Evolutionary conservation across 2,329 filamentous ascomycete genomes (phyloP), one percentile per base, ranked within the genome.

Genomic region (Diplocarpon rosae): DNA sequence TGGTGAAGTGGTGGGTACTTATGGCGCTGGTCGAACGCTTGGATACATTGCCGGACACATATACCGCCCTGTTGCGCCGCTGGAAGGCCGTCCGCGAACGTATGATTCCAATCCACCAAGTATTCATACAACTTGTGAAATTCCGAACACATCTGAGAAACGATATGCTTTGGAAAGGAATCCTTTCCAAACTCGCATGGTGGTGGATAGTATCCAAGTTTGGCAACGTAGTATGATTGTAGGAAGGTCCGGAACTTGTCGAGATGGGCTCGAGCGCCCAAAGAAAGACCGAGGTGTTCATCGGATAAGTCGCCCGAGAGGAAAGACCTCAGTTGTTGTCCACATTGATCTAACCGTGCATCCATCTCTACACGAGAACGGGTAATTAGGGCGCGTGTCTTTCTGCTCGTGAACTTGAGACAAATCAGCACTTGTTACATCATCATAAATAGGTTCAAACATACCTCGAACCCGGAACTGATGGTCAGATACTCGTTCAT

Each of bases 121-220:
- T 82, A 79, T 28, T 80, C 70, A 60, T 88, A 87, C 0, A 90
- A 65, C 2, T 72, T 76, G 40, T 77, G 71, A 52, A 92, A 88
- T 52, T 90, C 85, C 29, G 70, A 65, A 33, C 74, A 72, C 75
- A 90, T 81, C 3, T 68, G 66, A 28, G 66, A 66, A 54, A 78
- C 78, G 1, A 82, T 61, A 15, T 68, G 64, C 31, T 78, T 75
- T 13, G 77, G 71, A 51, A 81, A 83, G 1, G 71, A 61, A 6
- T 63, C 56, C 43, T 63, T 68, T 15, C 65, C 62, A 1, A 56
- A 49, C 32, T 69, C 64, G 17, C 65, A 59, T 1, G 66, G 65
- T 0, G 84, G 83, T 0, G 85, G 85, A 62, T 83, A 90, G 52
- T 80, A 81, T 5, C 83, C 83, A 28, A 86, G 70, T 43, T 78